Percentiles rank a stretch among this genome's conserved stretches.
Evolutionary conservation across 148 eudicot species (phyloP).

Genomic region (Linanthus parryae): DNA sequence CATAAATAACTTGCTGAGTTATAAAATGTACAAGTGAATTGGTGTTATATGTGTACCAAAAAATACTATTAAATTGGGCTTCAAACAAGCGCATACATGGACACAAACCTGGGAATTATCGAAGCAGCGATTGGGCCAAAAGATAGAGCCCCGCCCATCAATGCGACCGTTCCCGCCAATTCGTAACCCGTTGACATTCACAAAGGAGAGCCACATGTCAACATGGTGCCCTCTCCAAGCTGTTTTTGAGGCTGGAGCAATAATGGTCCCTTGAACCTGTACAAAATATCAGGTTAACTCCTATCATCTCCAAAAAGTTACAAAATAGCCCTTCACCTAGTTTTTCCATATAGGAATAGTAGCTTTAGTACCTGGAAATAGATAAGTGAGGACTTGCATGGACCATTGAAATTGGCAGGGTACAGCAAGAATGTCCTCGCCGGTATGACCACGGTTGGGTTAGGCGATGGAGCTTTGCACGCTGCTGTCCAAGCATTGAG

Average conservation of each 20-base stretch:
- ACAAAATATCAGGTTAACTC: not conserved
- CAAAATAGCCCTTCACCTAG: not conserved
- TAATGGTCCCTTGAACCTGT: constrained; percentile 1
- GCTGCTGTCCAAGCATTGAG: constrained; percentile 35
- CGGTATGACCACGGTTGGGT: constrained; percentile 19
- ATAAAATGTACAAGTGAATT: too few relatives aligned
- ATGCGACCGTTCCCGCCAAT: not conserved
- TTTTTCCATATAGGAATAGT: not conserved
- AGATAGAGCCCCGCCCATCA: constrained; percentile 1
- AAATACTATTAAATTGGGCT: too few relatives aligned
- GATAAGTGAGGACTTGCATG: constrained; percentile 3
- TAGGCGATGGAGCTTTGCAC: constrained; percentile 21
- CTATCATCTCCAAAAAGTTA: too few relatives aligned
- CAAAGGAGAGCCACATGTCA: not conserved
- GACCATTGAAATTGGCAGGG: not conserved
- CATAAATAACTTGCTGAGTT: too few relatives aligned
- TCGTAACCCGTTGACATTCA: not conserved
- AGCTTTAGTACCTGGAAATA: not conserved
- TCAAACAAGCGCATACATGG: too few relatives aligned
- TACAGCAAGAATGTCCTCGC: constrained; percentile 8
- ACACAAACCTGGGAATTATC: constrained; percentile 1
- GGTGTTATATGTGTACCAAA: too few relatives aligned
- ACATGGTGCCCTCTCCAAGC: not conserved
- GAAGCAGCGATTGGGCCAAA: not conserved
- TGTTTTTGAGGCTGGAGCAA: not conserved